Evolutionary conservation across 139 green algal genomes (phyloP), one percentile per base, ranked within the genome.

Genomic region (Mesostigma viride): DNA sequence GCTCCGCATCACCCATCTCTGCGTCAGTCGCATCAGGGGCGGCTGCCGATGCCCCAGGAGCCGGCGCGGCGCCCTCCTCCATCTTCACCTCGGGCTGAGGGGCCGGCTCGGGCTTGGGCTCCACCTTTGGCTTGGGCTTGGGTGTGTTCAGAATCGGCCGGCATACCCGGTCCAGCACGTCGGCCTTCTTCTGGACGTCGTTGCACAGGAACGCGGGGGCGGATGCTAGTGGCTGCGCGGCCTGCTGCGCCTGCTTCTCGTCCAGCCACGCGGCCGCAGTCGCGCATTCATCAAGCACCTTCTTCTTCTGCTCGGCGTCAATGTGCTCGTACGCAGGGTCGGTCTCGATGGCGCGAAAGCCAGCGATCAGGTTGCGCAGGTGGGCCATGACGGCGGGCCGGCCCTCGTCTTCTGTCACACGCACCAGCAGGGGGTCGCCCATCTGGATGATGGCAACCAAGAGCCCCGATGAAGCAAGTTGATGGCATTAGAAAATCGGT

Each of bases 181-280:
- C 91, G 36, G 64, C 66, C 83, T 94, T 95, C 80, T 95, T 96
- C 32, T 71, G 70, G 64, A 95, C 86, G 70, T 98, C 93, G 0
- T 58, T 65, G 0, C 82, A 77, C n/a, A 89, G 59, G 46, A 98
- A 73, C 58, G 88, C 83, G 0, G 91, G 89, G 30, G 88, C 79
- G 35, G 59, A 58, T 4, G 68, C 81, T 68, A 83, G 85, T 26
- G 65, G 31, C 57, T 78, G 59, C 44, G 51, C 26, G 31, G 64
- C 53, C 79, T 94, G 88, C 73, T 84, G 44, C 8, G 51, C 58
- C 62, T 82, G 48, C 79, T 90, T 94, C 71, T 93, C 84, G 35
- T 77, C 30, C 58, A 98, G 84, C 92, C 92, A 98, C 1, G 31
- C 64, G 63, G 89, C 64, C 44, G 90, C 91, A 11, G 75, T 75